Evolutionary conservation across 257 asterid genomes (phyloP).

Genomic region (Schizonepeta tenuifolia): DNA sequence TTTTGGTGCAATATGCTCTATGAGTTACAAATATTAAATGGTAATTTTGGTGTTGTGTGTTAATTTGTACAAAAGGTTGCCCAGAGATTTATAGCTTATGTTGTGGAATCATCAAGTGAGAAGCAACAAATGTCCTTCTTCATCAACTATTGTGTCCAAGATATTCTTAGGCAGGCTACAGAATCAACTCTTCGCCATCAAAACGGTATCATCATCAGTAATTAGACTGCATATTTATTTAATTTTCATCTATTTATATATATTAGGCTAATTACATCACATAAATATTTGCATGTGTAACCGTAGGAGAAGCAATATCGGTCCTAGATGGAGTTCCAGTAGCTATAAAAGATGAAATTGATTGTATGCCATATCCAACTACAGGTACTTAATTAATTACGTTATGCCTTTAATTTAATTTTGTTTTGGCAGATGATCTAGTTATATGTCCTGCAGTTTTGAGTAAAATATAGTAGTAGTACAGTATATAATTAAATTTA

Average conservation of each 20-base stretch:
- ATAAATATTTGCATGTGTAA: too few species aligned
- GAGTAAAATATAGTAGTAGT: too few species aligned
- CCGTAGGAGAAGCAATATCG: conserved; percentile 68
- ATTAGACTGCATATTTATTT: too few species aligned
- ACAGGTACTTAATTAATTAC: conserved; percentile 48
- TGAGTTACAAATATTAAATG: too few species aligned
- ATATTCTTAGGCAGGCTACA: conserved; percentile 72
- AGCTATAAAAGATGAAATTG: conserved; percentile 89
- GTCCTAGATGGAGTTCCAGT: conserved; percentile 85
- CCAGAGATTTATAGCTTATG: conserved; percentile 52
- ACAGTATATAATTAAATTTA: not conserved
- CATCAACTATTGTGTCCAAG: conserved; percentile 51
- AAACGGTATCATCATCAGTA: conserved; percentile 3
- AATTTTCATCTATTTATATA: too few species aligned
- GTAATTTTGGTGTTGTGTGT: not conserved
- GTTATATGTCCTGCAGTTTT: too few species aligned
- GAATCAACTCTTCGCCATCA: conserved; percentile 71
- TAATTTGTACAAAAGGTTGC: conserved; percentile 55
- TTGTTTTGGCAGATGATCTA: too few species aligned
- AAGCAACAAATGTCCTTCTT: conserved; percentile 73
- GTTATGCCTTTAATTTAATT: too few species aligned
- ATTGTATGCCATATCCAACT: conserved; percentile 89
- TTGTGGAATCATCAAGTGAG: conserved; percentile 52
- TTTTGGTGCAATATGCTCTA: too few species aligned
- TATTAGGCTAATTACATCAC: too few species aligned